A percentile compares a stretch with the other conserved stretches of the same genome.
Conservation (phyloP, 495 filamentous ascomycete genomes). For the Massariosphaeria phaeospora region DNA sequence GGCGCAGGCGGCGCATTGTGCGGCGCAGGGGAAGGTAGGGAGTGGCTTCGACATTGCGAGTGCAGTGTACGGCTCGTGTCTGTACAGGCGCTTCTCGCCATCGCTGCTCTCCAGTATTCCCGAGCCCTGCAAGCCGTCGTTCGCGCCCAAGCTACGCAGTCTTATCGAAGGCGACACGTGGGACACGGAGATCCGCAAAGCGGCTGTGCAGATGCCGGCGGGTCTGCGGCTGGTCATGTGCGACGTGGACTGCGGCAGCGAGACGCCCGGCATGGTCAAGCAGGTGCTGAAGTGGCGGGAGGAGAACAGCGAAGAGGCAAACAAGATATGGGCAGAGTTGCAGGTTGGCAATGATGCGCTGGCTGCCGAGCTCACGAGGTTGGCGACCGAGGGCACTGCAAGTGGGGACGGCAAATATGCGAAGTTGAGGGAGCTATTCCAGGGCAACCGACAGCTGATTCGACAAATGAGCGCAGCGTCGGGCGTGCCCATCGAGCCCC, state of each 20-base stretch:
- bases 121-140: constrained; percentile 58
- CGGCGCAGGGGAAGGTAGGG: constrained; percentile 93
- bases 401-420: constrained; percentile 37
- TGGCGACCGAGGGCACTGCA: constrained; percentile 28
- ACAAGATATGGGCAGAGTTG: constrained; percentile 63
- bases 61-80: constrained; percentile 83
- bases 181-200: constrained; percentile 70
- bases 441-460: constrained; percentile 56
- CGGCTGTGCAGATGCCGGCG: constrained; percentile 57
- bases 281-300: constrained; percentile 79
- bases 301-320: constrained; percentile 59
- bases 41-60: constrained; percentile 95
- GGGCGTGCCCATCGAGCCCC: constrained; percentile 86
- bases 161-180: constrained; percentile 66
- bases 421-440: constrained; percentile 40
- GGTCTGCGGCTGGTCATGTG: constrained; percentile 78
- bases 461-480: constrained; percentile 68
- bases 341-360: constrained; percentile 71
- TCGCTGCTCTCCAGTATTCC: constrained; percentile 61
- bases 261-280: constrained; percentile 93
- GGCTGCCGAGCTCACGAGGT: constrained; percentile 53
- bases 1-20: constrained; percentile 87
- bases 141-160: constrained; percentile 57
- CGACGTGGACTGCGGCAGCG: constrained; percentile 88
- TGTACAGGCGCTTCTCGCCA: constrained; percentile 88